Conservation (phyloP, 2,329 filamentous ascomycete genomes). For the Pseudogymnoascus sp. region DNA sequence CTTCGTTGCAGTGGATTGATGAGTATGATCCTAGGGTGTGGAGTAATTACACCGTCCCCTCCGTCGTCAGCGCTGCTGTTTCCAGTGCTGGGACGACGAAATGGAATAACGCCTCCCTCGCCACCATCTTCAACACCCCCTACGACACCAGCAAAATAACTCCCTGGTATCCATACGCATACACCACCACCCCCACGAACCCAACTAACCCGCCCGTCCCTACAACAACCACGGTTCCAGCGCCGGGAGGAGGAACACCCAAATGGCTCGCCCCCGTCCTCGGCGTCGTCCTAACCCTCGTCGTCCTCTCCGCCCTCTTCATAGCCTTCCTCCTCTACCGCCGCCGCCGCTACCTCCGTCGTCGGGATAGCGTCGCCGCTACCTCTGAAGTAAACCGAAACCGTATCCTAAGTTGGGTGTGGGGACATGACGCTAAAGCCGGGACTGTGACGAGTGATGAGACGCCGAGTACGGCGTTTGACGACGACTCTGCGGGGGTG, state of each 20-base stretch:
- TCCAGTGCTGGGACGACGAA: slow-evolving; percentile 67
- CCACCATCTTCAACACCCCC: slow-evolving; percentile 41
- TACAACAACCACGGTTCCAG: neutral
- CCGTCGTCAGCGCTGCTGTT: slow-evolving; percentile 53
- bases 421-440: slow-evolving; percentile 17
- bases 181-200: slow-evolving; percentile 15
- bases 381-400: slow-evolving; percentile 19
- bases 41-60: slow-evolving; percentile 60
- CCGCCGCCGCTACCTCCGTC: slow-evolving; percentile 28
- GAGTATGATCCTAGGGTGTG: slow-evolving; percentile 58
- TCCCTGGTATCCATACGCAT: slow-evolving; percentile 51
- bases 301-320: slow-evolving; percentile 43
- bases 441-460: slow-evolving; percentile 24
- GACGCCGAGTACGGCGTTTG: slow-evolving; percentile 9
- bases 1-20: slow-evolving; percentile 57
- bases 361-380: slow-evolving; percentile 17
- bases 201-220: slow-evolving; percentile 11
- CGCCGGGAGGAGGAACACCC: slow-evolving; percentile 31
- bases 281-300: slow-evolving; percentile 50
- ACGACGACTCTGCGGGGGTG: neutral
- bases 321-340: slow-evolving; percentile 46
- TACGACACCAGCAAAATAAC: slow-evolving; percentile 50
- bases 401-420: slow-evolving; percentile 23
- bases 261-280: slow-evolving; percentile 53
- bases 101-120: slow-evolving; percentile 43